A percentile compares a stretch with the other conserved stretches of the same genome.
Evolutionary conservation across 179 eudicot genomes (phyloP).

Genomic region (Carnegiea gigantea): DNA sequence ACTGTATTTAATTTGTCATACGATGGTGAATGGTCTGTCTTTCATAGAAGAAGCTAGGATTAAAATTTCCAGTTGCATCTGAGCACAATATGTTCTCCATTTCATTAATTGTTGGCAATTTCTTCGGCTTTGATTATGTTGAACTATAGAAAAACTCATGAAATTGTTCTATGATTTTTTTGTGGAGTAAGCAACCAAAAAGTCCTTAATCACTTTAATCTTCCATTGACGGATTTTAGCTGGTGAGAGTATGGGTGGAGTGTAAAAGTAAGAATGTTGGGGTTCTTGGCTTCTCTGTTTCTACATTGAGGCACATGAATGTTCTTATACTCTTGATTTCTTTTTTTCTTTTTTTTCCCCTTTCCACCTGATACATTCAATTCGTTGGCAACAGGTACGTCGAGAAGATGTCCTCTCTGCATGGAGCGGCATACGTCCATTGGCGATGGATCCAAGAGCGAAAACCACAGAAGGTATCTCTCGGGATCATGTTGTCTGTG

Average conservation of each 20-base stretch:
- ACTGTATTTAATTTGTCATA: background rate
- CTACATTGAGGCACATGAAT: background rate
- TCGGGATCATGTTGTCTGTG: constrained; percentile 89
- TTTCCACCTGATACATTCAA: constrained; percentile 2
- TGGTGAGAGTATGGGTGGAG: background rate
- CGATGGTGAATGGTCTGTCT: background rate
- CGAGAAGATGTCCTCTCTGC: constrained; percentile 94
- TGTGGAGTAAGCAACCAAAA: background rate
- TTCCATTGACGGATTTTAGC: background rate
- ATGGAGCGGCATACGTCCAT: constrained; percentile 98
- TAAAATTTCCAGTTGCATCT: background rate
- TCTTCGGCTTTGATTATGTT: background rate
- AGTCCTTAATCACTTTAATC: background rate
- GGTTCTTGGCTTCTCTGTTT: background rate
- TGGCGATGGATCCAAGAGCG: constrained; percentile 90
- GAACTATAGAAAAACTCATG: background rate
- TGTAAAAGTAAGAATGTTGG: background rate
- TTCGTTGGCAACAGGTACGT: constrained; percentile 57
- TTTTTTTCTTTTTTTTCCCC: background rate
- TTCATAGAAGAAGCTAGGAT: background rate
- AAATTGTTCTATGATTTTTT: background rate
- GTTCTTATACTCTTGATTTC: constrained; percentile 1
- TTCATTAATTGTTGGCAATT: background rate
- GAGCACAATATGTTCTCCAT: background rate
- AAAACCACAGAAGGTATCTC: constrained; percentile 92